Base-by-base conservation (phyloP, 1,139 yeast species). In the Hanseniaspora sp. region DNA sequence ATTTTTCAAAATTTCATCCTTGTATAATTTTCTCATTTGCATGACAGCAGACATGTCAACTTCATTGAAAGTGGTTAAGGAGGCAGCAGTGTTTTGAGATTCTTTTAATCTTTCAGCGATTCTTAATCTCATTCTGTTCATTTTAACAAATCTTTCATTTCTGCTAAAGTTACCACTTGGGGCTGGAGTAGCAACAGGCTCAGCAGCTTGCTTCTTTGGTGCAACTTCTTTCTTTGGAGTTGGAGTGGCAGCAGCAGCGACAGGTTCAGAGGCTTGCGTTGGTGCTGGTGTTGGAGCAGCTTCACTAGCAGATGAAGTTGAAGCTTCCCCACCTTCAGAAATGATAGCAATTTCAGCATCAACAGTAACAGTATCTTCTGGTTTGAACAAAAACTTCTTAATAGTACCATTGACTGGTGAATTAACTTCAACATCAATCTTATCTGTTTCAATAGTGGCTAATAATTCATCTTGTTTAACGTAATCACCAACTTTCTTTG, bases 101-200 rank as follows among this genome's bases (percentile, higher is more conserved):
- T 94, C 97, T 86, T 92, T 92, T 70, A 92, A 84, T 75, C 99
- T 87, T 77, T 94, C 97, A 57, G 98, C 96, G 62, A 94, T 94
- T 79, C 99, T 86, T 73, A 86, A 75, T 76, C 99, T 86, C 98
- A 92, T 94, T 77, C 99, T 86, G 82, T 90, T 92, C 98, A 92
- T 92, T 77, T 92, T 92, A 62, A 94, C 95, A 71, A 90, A 80
- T 71, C 83, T 86, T 74, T 92, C 97, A 59, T 76, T 74, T 75
- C 98, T 85, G 57, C 88, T 77, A 69, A 84, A 84, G 29, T 60
- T 55, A 17, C 60, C 48, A 43, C 76, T 69, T 46, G 78, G 67
- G 37, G 72, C 58, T 55, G 63, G 61, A 41, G 62, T 61, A 56
- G 71, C 61, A 40, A 68, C 60, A 33, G 69, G 63, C 55, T 64